Percentiles rank a stretch among this genome's conserved stretches.
Conservation (phyloP, 441 rosid species). For the Daphne laureola region DNA sequence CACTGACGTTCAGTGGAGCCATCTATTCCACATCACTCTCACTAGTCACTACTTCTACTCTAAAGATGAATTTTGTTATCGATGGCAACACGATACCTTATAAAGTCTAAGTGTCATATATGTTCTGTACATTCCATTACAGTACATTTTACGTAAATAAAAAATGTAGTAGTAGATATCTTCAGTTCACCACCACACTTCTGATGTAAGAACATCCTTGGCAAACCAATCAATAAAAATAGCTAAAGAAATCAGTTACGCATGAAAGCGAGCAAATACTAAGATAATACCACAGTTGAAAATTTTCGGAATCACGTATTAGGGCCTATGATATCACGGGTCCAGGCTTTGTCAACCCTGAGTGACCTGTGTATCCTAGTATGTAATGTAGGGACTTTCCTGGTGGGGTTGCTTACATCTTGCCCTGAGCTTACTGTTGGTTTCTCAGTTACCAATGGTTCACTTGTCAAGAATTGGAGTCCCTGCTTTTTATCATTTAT, state of each 20-base stretch:
- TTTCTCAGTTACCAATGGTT: conserved; percentile 17
- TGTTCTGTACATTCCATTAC: too few species aligned
- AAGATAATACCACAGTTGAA: conserved; percentile 1
- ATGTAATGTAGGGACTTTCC: conserved; percentile 19
- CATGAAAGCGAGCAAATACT: not conserved
- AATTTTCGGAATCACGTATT: conserved; percentile 15
- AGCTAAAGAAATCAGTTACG: not conserved
- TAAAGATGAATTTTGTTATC: too few species aligned
- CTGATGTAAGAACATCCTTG: too few species aligned
- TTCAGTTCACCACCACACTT: too few species aligned
- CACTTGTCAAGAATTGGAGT: conserved; percentile 53
- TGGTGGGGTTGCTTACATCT: conserved; percentile 15
- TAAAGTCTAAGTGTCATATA: too few species aligned
- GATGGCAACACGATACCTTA: too few species aligned
- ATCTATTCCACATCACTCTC: too few species aligned
- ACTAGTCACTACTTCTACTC: too few species aligned
- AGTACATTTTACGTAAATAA: too few species aligned
- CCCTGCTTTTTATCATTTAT: conserved; percentile 42
- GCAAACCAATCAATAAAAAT: too few species aligned
- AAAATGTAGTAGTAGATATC: too few species aligned
- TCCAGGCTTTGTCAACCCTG: conserved; percentile 57
- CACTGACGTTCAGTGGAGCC: too few species aligned
- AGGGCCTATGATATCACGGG: conserved; percentile 19
- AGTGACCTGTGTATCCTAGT: conserved; percentile 63
- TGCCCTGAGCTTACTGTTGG: conserved; percentile 13